Conservation (phyloP, 352 stramenopile genomes). For the Pythium oligandrum region DNA sequence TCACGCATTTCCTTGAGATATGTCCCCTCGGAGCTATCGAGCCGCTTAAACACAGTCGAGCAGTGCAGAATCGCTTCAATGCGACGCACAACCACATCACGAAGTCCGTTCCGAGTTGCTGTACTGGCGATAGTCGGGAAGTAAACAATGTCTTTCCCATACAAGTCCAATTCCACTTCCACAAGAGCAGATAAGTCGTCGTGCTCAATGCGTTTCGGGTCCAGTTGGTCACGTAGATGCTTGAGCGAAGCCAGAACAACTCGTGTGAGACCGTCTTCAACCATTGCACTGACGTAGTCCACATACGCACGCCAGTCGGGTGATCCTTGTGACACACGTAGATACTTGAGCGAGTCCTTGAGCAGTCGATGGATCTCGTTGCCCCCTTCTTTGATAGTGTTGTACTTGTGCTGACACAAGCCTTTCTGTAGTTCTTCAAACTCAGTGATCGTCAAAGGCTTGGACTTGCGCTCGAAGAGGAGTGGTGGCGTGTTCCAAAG, state of each 20-base stretch:
- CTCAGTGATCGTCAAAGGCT: slow-evolving; percentile 72
- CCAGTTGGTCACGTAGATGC: slow-evolving; percentile 76
- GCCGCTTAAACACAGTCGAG: slow-evolving; percentile 70
- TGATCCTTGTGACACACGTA: slow-evolving; percentile 87
- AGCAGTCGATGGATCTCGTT: slow-evolving; percentile 86
- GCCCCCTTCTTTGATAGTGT: slow-evolving; percentile 84
- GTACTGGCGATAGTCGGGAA: slow-evolving; percentile 48
- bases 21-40: slow-evolving; percentile 82
- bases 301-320: slow-evolving; percentile 92
- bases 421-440: slow-evolving; percentile 83
- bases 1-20: slow-evolving; percentile 90
- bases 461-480: slow-evolving; percentile 86
- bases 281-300: slow-evolving; percentile 89
- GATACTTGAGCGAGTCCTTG: slow-evolving; percentile 86
- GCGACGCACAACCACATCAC: slow-evolving; percentile 59
- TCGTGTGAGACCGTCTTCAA: slow-evolving; percentile 76
- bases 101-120: slow-evolving; percentile 33
- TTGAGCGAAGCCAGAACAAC: slow-evolving; percentile 70
- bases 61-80: slow-evolving; percentile 66
- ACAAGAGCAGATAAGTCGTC: slow-evolving; percentile 84
- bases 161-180: slow-evolving; percentile 90
- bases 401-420: slow-evolving; percentile 77
- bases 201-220: slow-evolving; percentile 74
- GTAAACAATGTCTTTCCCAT: slow-evolving; percentile 81
- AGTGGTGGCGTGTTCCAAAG: slow-evolving; percentile 66